A percentile compares a stretch with the other conserved stretches of the same genome.
Evolutionary conservation across 2,329 filamentous ascomycete genomes (phyloP).

Genomic region (Alternaria sp.): DNA sequence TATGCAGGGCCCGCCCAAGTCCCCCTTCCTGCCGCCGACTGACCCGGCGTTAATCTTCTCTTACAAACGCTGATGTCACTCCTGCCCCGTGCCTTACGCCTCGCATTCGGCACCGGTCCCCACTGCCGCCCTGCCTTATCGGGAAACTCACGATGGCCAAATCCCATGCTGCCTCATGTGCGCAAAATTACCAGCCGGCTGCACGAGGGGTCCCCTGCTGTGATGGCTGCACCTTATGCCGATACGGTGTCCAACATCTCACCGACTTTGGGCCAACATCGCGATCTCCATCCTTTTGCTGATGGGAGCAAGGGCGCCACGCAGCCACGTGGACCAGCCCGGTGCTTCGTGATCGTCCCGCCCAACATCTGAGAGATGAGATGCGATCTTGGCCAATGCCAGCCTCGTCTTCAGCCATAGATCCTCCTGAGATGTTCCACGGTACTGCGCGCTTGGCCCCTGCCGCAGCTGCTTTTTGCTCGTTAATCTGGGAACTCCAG

Average conservation of each 20-base stretch:
- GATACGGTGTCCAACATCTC: neutral
- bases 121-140: neutral
- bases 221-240: neutral
- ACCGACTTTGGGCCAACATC: neutral
- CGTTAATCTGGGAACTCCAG: neutral
- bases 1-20: constrained; percentile 14
- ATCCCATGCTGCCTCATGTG: neutral
- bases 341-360: constrained; percentile 7
- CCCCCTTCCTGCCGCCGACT: constrained; percentile 11
- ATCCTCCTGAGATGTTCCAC: constrained; percentile 1
- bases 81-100: neutral
- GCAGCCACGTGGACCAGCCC: constrained; percentile 4
- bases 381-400: constrained; percentile 1
- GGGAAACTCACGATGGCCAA: constrained; percentile 4
- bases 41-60: constrained; percentile 11
- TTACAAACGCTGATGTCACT: constrained; percentile 9
- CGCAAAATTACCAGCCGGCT: neutral
- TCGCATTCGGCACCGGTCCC: neutral
- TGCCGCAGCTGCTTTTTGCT: neutral
- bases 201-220: neutral
- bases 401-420: neutral
- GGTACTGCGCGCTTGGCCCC: neutral
- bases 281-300: neutral
- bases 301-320: neutral
- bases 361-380: constrained; percentile 1